Evolutionary conservation across 2,329 filamentous ascomycete species (phyloP), one percentile per base, ranked within the genome.

Genomic region (Aurifilum marmelostoma): DNA sequence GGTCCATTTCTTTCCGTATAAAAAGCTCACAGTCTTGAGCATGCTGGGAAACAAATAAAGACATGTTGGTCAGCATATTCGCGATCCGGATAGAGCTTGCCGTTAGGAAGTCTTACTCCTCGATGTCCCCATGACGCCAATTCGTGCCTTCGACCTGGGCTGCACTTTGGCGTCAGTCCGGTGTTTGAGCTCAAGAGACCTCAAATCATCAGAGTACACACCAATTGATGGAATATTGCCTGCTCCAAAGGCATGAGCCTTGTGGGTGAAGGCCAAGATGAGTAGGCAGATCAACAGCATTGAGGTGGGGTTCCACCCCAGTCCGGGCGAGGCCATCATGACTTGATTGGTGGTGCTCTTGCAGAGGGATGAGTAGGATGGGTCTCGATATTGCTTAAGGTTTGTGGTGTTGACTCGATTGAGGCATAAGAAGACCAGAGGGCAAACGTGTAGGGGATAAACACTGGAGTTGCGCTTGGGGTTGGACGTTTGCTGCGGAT

Each of bases 41-140:
- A 92, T 89, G 79, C 95, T 92, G 82, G 94, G 91, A 72, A 94
- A 93, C 91, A 72, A 94, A 93, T 1, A 72, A 94, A 93, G 91
- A 72, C 94, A 93, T 1, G 65, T 66, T 27, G 54, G 65, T 34
- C 34, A 34, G 34, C 34, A 34, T 29, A 27, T n/a, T 27, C 21
- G 37, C 52, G 8, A 18, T 43, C n/a, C 6, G 29, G 59, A 16
- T 9, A 21, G 91, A 32, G 66, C 50, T 64, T n/a, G 32, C 11
- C 37, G 37, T 12, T 62, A 18, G 34, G 24, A 32, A 21, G 2
- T 61, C 61, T 58, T 32, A 67, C 43, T 67, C 67, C 50, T 63
- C 63, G 16, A 63, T 75, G 86, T 87, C 87, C 79, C 89, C 89
- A 84, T 91, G 89, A 60, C 89, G 86, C 85, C 88, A 91, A 77